phyloP scores from a whole-genome alignment of 2,329 filamentous ascomycete species.

The Nemania abortiva region DNA sequence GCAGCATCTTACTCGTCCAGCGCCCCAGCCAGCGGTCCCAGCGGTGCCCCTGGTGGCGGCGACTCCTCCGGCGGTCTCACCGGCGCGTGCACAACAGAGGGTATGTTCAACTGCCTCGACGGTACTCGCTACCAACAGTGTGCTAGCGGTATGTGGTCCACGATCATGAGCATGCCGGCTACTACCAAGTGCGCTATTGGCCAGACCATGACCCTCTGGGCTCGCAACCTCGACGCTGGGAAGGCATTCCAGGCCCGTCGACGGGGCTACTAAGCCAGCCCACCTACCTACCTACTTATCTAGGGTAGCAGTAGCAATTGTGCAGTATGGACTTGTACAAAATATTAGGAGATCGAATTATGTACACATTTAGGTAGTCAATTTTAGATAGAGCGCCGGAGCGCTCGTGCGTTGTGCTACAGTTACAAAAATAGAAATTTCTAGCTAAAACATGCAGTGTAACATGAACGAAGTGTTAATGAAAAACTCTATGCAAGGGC shows the following conservation, averaged over 20 bases:
- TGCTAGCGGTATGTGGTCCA: slow-evolving; percentile 50
- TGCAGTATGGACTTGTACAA: no score
- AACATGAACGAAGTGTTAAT: no score
- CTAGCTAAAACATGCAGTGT: no score
- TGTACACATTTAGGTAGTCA: no score
- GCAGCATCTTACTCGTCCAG: slow-evolving; percentile 14
- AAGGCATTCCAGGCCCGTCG: slow-evolving; percentile 7
- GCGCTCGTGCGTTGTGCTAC: no score
- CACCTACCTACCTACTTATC: no score
- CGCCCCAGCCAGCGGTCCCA: slow-evolving; percentile 24
- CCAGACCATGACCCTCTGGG: slow-evolving; percentile 48
- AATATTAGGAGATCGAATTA: no score
- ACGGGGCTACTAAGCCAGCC: slow-evolving; percentile 20
- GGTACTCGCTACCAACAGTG: slow-evolving; percentile 53
- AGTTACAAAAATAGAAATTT: no score
- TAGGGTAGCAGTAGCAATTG: no score
- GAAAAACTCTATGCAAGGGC: no score
- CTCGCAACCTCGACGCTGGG: slow-evolving; percentile 20
- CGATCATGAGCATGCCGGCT: slow-evolving; percentile 47
- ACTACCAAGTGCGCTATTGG: slow-evolving; percentile 50
- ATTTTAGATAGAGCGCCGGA: no score
- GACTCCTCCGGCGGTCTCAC: slow-evolving; percentile 42
- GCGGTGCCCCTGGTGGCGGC: slow-evolving; percentile 22
- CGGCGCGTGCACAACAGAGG: slow-evolving; percentile 51
- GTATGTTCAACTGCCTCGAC: slow-evolving; percentile 53